Base-by-base conservation (phyloP, 2,329 filamentous ascomycete species). In the Venturia asperata region DNA sequence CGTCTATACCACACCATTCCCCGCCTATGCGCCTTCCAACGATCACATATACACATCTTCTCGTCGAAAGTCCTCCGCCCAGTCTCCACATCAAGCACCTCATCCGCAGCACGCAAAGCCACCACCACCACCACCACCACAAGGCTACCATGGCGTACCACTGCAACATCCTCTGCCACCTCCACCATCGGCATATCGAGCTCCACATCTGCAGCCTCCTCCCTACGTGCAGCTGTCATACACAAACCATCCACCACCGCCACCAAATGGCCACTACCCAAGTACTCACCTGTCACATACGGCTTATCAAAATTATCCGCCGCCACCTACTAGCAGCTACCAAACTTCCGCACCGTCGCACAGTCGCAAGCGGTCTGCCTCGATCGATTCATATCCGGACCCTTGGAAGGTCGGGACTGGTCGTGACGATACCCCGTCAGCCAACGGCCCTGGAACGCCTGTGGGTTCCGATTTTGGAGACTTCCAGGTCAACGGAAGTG, bases 1-100 rank as follows among this genome's bases (percentile, higher is more conserved):
- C 21, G 73, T 76, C 39, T 76, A 74, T 66, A 68, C 74, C 65
- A 76, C 74, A 21, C 74, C 74, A 27, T 74, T 74, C 34, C 74
- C 74, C 39, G 74, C 74, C 3, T 70, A 73, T 61, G 72, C 71
- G 1, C 70, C 73, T n/a, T 70, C 70, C 6, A 69, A 69, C 1
- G 65, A 67, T 37, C 52, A 67, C 21, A 42, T 39, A 43, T 43
- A n/a, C 17, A 27, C 24, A 10, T 39, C 60, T 9, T n/a, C n/a
- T 34, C 60, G 60, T 15, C 24, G 39, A 61, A 34, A 34, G n/a
- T 27, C 47, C 4, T n/a, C 37, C 6, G 17, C n/a, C 21, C 21
- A 47, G 19, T 41, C 47, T 6, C 30, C 63, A 42, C 27, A 42
- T 11, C 63, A 24, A 21, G 47, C 47, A 34, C 63, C 30, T 30